Conservation (phyloP, 495 filamentous ascomycete genomes). For the Amorphotheca resinae region DNA sequence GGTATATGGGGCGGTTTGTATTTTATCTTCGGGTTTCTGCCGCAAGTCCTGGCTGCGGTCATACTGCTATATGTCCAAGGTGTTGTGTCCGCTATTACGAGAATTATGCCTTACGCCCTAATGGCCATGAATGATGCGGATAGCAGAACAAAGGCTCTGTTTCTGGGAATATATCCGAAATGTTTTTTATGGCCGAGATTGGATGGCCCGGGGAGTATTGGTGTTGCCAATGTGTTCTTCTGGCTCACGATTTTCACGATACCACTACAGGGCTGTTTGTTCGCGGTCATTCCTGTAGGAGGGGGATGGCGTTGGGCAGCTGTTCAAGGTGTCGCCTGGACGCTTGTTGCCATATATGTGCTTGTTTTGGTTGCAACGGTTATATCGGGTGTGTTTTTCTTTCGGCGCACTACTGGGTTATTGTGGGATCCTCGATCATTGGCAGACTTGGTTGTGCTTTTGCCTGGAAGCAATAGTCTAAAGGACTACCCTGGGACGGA, state of each 20-base stretch:
- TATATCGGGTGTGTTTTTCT: slow-evolving; percentile 32
- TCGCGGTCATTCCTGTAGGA: slow-evolving; percentile 43
- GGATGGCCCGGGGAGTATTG: slow-evolving; percentile 40
- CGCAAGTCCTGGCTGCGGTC: slow-evolving; percentile 61
- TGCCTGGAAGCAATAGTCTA: slow-evolving; percentile 68
- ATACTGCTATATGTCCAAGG: slow-evolving; percentile 64
- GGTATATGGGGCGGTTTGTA: slow-evolving; percentile 57
- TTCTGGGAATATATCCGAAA: slow-evolving; percentile 29
- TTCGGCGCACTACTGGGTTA: slow-evolving; percentile 52
- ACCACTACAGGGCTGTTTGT: slow-evolving; percentile 51
- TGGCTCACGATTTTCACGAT: slow-evolving; percentile 55
- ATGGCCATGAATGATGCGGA: slow-evolving; percentile 47
- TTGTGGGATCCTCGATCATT: slow-evolving; percentile 76
- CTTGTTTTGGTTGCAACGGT: slow-evolving; percentile 46
- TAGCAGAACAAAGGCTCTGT: slow-evolving; percentile 24
- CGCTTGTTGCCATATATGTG: slow-evolving; percentile 59
- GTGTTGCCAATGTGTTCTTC: slow-evolving; percentile 39
- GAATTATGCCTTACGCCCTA: slow-evolving; percentile 62
- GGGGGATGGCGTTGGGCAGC: slow-evolving; percentile 64
- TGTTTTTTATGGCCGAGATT: slow-evolving; percentile 49
- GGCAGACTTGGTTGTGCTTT: slow-evolving; percentile 61
- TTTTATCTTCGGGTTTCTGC: slow-evolving; percentile 75
- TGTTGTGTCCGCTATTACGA: slow-evolving; percentile 61
- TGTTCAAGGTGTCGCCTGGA: slow-evolving; percentile 67
- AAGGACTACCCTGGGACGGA: slow-evolving; percentile 52